A percentile compares a stretch with the other conserved stretches of the same genome.
These are phyloP conservation scores for Leccinum longicurvipes DNA, from an alignment of 768 basidiomycete genomes.

Conservation along the genomic window DNA sequence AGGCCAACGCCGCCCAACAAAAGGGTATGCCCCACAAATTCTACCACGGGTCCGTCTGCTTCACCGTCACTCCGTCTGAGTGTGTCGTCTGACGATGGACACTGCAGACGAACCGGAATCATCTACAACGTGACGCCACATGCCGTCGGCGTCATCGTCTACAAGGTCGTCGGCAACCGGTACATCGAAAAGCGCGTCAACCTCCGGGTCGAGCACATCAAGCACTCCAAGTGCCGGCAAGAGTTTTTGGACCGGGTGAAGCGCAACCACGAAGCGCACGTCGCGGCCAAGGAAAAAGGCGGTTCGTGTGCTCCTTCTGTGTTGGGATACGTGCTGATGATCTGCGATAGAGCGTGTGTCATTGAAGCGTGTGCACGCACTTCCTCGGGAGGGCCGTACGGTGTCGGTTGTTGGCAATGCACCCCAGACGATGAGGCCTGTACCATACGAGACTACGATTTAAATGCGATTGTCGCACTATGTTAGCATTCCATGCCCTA, in stretches of 20 bases:
- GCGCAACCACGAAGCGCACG: slow-evolving; percentile 80
- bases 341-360: slow-evolving; percentile 60
- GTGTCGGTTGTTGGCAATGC: slow-evolving; percentile 73
- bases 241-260: slow-evolving; percentile 97
- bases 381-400: slow-evolving; percentile 75
- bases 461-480: slow-evolving; percentile 41
- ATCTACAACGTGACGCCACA: slow-evolving; percentile 97
- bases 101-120: slow-evolving; percentile 87
- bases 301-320: slow-evolving; percentile 43
- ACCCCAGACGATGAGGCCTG: slow-evolving; percentile 90
- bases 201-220: slow-evolving; percentile 93
- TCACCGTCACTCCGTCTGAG: not conserved
- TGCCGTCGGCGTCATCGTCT: slow-evolving; percentile 93
- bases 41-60: slow-evolving; percentile 82
- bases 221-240: slow-evolving; percentile 95
- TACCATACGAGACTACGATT: slow-evolving; percentile 96
- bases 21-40: slow-evolving; percentile 99
- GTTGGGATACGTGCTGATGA: not conserved
- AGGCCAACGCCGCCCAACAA: slow-evolving; percentile 98
- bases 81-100: not conserved
- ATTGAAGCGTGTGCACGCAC: slow-evolving; percentile 82
- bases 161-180: slow-evolving; percentile 98
- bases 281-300: slow-evolving; percentile 85
- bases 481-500: slow-evolving; percentile 21
- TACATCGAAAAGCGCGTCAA: slow-evolving; percentile 99